Percentiles rank a stretch among this genome's conserved stretches.
phyloP scores from a whole-genome alignment of 208 protist species.

The Leishmania martiniquensis region DNA sequence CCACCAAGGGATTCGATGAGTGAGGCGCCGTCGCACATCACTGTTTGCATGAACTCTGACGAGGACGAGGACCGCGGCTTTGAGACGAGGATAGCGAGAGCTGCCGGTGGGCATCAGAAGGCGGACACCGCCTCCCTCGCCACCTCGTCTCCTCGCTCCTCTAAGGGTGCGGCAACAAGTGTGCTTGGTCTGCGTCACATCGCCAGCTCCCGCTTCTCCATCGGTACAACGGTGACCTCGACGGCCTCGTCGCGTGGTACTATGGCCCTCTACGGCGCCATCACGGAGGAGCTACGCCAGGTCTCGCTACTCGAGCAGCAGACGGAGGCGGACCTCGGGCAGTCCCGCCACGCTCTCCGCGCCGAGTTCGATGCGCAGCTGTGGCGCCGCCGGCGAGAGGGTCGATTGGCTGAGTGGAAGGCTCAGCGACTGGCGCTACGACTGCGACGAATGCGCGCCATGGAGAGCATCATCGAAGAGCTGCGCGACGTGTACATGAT shows the following conservation, averaged over 20 bases:
- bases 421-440: conserved; percentile 53
- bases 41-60: conserved; percentile 41
- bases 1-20: background rate
- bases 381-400: conserved; percentile 27
- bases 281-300: conserved; percentile 65
- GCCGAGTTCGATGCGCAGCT: conserved; percentile 43
- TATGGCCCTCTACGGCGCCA: conserved; percentile 67
- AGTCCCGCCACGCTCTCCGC: conserved; percentile 37
- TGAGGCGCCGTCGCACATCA: conserved; percentile 38
- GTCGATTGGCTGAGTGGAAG: conserved; percentile 64
- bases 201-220: conserved; percentile 23
- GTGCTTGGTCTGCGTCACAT: conserved; percentile 32
- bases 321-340: conserved; percentile 21
- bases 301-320: conserved; percentile 27
- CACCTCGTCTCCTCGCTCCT: conserved; percentile 4
- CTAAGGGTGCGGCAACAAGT: conserved; percentile 14
- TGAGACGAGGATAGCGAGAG: background rate
- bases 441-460: conserved; percentile 44
- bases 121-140: background rate
- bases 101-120: background rate
- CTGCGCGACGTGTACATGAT: conserved; percentile 54
- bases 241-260: conserved; percentile 51
- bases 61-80: conserved; percentile 22
- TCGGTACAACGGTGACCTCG: conserved; percentile 25
- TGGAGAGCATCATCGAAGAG: conserved; percentile 51